Base-by-base conservation (phyloP, 2,329 filamentous ascomycete species). In the Phyllosticta citribraziliensis region DNA sequence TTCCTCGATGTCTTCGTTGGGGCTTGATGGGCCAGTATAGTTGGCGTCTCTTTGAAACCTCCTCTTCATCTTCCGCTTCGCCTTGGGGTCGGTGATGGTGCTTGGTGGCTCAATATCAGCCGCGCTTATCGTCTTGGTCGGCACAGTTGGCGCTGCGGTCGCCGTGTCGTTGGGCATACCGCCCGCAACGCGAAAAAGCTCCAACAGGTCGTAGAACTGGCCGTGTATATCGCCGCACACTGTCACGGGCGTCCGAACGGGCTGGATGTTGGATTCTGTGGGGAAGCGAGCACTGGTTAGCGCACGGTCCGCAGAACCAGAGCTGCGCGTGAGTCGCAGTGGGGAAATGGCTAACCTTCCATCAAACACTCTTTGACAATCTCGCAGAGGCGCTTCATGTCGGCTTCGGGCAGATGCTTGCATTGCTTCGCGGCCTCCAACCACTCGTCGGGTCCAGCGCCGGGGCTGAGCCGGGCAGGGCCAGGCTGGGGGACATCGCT, bases 311-410 rank as follows among this genome's bases (percentile, higher is more conserved):
- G 27, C 14, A 11, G 35, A 30, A 53, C 53, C 55, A 27, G 27
- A 30, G 12, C 40, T 40, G 20, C 30, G 47, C 22, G 52, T 20
- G 25, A 40, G 27, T 11, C 30, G 52, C n/a, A 55, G 22, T 20
- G 40, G 11, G 40, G 27, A 24, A 5, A n/a, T 40, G 30, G 62
- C 78, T 67, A 73, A 94, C 91, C 91, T 82, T 99, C 94, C 94
- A 99, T 99, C 70, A 99, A 82, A 66, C 91, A 95, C 77, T 97
- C 94, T 80, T 99, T 99, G 64, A 97, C 94, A 73, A 96, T 96
- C 79, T 99, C 94, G 75, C 94, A 99, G 56, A 99, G 83, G 75
- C 96, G 89, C 82, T 99, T 99, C 94, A 99, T 99, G 70, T 95
- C 91, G 64, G 87, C 79, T 77, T 99, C 94, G 56, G 94, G 94